Evolutionary conservation across 2,329 filamentous ascomycete genomes (phyloP), one percentile per base, ranked within the genome.

Genomic region (Epichloe uncinata): DNA sequence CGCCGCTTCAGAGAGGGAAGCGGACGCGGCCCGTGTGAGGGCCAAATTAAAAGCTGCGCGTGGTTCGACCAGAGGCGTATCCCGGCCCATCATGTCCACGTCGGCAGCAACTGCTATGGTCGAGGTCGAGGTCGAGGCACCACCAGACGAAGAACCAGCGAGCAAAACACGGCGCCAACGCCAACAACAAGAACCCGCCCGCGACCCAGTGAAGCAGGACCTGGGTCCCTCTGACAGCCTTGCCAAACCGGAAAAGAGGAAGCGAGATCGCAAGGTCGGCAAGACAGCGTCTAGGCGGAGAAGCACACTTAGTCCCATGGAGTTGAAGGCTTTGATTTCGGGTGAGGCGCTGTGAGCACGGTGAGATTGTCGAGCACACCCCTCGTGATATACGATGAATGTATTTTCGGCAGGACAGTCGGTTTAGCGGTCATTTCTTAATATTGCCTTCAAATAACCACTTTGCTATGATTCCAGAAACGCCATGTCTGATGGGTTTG

Each of bases 221-320:
- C 53, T 58, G 3, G 26, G 5, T 22, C 26, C 6, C 9, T 12
- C 30, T 5, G 45, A 20, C 50, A 54, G 60, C 44, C 30, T 30
- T 30, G 30, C 30, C 30, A 57, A 58, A 47, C 62, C 65, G 4
- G 60, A 64, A 45, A 71, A 71, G 62, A 69, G 74, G 34, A 77
- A 77, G 61, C 68, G 74, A 41, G 78, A 71, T 59, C 70, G 66
- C 63, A 75, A 68, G 61, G 72, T 64, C 58, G 80, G 62, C 63
- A 82, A 69, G 69, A 70, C 63, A 8, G 72, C 79, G 3, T 82
- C 75, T 52, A 71, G 84, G 60, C 73, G 85, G 60, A 75, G 86
- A 62, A 88, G 84, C 59, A 90, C 85, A 18, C 68, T 91, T 34
- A 88, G 78, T 58, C 81, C 84, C 3, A 84, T 83, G 72, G 86